Base-by-base conservation (phyloP, 345 rosid genomes). In the Conringia planisiliqua region DNA sequence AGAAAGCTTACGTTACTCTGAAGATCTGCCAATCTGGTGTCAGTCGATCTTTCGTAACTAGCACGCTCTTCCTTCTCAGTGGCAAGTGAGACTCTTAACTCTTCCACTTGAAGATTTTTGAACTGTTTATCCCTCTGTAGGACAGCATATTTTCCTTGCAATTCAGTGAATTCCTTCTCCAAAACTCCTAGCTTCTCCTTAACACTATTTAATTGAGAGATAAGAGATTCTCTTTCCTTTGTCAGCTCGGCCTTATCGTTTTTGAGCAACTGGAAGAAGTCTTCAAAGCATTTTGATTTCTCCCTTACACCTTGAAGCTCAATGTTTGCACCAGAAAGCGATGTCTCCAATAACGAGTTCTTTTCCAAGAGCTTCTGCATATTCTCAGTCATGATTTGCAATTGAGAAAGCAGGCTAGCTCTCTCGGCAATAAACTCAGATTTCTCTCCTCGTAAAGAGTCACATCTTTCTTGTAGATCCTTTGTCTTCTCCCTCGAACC, bases 341-440 rank as follows among this genome's bases (percentile, higher is more conserved):
- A 83, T 46, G 79, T 83, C 80, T 86, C 89, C 79, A 87, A 62
- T 32, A 68, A 69, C 39, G 86, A 60, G 51, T 87, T 89, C 80
- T 82, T 84, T 80, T 84, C 90, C 75, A 88, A 75, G 68, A 86
- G 86, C 80, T 76, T 86, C 85, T 88, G 86, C 90, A 85, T 90
- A 82, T 81, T 89, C 80, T 85, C 92, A 11, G 93, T 83, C 83
- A 87, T 85, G 36, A 78, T 71, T 70, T 90, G 95, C 68, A 94
- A 76, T 73, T 91, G 98, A 68, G 96, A 90, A 62, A 94, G 89
- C 65, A 94, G 61, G 59, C 79, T 76, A n/a, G 92, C 84, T 83
- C 89, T 88, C 79, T 92, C 99, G 62, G 86, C 46, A 18, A 80
- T 79, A 61, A 90, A 92, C 73, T 80, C 61, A 29, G 86, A 82